phyloP scores from a whole-genome alignment of 352 stramenopile species.

The Discostella stelligera region DNA sequence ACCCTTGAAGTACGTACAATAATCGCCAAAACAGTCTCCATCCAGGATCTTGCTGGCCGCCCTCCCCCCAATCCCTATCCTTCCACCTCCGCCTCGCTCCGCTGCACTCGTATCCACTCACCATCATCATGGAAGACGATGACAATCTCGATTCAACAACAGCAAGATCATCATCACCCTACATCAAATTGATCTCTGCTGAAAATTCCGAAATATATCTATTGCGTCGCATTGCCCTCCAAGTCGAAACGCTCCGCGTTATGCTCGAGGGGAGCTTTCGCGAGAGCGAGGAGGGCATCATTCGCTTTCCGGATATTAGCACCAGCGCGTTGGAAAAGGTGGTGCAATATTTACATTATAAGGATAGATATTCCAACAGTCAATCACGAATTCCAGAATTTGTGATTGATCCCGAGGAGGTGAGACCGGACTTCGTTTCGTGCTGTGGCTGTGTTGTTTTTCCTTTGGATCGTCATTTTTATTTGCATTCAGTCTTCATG shows the following conservation, averaged over 20 bases:
- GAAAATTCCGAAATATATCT: slow-evolving; percentile 66
- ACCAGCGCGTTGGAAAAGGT: slow-evolving; percentile 95
- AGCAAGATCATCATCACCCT: slow-evolving; percentile 23
- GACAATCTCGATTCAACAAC: slow-evolving; percentile 12
- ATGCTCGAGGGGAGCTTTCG: slow-evolving; percentile 92
- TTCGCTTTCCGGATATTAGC: slow-evolving; percentile 96
- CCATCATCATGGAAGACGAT: slow-evolving; percentile 43
- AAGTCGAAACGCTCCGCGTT: slow-evolving; percentile 93
- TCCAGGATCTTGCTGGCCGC: too few relatives aligned
- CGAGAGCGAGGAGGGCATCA: slow-evolving; percentile 84
- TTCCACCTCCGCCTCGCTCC: too few relatives aligned
- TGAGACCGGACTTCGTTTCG: slow-evolving; percentile 47
- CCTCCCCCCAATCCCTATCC: too few relatives aligned
- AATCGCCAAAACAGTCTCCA: too few relatives aligned
- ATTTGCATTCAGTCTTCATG: slow-evolving; percentile 82
- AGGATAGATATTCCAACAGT: slow-evolving; percentile 92
- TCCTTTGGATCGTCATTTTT: slow-evolving; percentile 88
- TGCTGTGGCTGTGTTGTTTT: slow-evolving; percentile 58
- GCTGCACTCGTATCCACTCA: too few relatives aligned
- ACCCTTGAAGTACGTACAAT: too few relatives aligned
- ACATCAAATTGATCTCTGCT: slow-evolving; percentile 76
- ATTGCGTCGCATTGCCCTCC: slow-evolving; percentile 68
- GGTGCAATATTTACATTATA: slow-evolving; percentile 98
- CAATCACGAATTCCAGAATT: slow-evolving; percentile 95
- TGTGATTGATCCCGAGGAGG: slow-evolving; percentile 95